These are phyloP conservation scores for Neopestalotiopsis sp. DNA, from an alignment of 2,329 filamentous ascomycete species.

Conservation along the genomic window DNA sequence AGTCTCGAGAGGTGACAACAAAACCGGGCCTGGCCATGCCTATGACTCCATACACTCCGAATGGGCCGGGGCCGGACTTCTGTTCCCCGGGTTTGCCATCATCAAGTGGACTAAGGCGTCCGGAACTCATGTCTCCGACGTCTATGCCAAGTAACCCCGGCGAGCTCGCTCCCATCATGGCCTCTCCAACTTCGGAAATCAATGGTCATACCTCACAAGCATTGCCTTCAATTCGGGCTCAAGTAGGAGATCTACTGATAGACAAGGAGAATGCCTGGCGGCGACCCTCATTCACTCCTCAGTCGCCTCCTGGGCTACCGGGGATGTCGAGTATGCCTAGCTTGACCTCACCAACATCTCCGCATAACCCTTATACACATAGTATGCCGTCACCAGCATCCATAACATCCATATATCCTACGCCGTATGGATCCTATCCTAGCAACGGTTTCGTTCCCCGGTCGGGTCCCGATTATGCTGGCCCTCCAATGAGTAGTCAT, in stretches of 20 bases:
- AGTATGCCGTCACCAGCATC: too few relatives aligned
- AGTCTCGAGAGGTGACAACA: slow-evolving; percentile 7
- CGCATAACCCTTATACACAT: slow-evolving; percentile 47
- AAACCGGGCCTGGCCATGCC: slow-evolving; percentile 35
- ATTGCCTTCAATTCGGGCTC: slow-evolving; percentile 45
- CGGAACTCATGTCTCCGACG: slow-evolving; percentile 41
- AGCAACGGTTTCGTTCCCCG: slow-evolving; percentile 38
- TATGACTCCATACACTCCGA: slow-evolving; percentile 34
- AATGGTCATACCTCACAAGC: slow-evolving; percentile 43
- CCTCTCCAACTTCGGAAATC: slow-evolving; percentile 45
- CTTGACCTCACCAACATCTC: slow-evolving; percentile 55
- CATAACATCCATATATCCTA: slow-evolving; percentile 44
- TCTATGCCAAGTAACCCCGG: slow-evolving; percentile 33
- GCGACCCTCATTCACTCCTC: slow-evolving; percentile 33
- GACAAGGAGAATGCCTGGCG: slow-evolving; percentile 35
- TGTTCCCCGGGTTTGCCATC: slow-evolving; percentile 32
- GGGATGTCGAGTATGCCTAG: slow-evolving; percentile 34
- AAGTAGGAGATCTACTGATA: slow-evolving; percentile 39
- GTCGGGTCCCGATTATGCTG: slow-evolving; percentile 46
- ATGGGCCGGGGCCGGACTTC: slow-evolving; percentile 32
- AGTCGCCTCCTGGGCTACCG: slow-evolving; percentile 42
- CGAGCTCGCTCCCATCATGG: slow-evolving; percentile 40
- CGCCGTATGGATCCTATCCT: slow-evolving; percentile 40
- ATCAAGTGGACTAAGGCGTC: slow-evolving; percentile 35
- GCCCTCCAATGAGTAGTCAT: slow-evolving; percentile 40